Conservation (phyloP, 2,329 filamentous ascomycete genomes). For the Verticillium zaregamsianum region DNA sequence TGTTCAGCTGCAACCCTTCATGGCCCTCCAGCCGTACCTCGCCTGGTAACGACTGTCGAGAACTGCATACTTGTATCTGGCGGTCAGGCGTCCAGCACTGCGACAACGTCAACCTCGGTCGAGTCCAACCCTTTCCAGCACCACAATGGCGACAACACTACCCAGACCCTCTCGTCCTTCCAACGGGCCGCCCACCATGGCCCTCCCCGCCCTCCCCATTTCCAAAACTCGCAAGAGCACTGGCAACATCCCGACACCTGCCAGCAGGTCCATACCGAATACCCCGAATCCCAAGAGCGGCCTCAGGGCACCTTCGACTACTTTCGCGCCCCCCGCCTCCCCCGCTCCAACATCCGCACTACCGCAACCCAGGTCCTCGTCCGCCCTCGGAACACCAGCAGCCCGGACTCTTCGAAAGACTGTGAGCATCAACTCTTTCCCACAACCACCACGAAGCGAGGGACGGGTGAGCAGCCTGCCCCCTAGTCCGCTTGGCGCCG, state of each 20-base stretch:
- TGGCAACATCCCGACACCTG: constrained; percentile 37
- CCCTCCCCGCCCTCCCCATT: constrained; percentile 70
- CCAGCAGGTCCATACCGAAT: constrained; percentile 38
- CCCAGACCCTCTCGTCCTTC: constrained; percentile 65
- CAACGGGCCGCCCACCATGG: constrained; percentile 65
- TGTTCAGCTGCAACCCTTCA: not conserved
- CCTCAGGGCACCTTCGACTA: constrained; percentile 56
- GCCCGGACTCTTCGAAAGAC: constrained; percentile 77
- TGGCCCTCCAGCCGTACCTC: not conserved
- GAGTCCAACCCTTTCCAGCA: not conserved
- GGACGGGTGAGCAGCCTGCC: constrained; percentile 57
- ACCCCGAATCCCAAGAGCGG: constrained; percentile 47
- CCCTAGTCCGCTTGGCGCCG: constrained; percentile 54
- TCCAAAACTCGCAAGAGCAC: constrained; percentile 68
- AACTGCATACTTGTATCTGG: not conserved
- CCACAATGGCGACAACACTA: constrained; percentile 55
- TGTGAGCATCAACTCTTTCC: constrained; percentile 91
- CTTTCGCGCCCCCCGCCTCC: constrained; percentile 46
- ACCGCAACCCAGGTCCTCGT: constrained; percentile 51
- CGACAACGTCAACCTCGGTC: not conserved
- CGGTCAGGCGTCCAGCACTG: not conserved
- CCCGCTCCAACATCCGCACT: constrained; percentile 50
- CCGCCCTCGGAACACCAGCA: constrained; percentile 53
- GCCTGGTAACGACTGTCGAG: not conserved
- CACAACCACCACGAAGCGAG: constrained; percentile 74